These are phyloP conservation scores for Alternaria sp. DNA, from an alignment of 2,329 filamentous ascomycete species.

Conservation along the genomic window DNA sequence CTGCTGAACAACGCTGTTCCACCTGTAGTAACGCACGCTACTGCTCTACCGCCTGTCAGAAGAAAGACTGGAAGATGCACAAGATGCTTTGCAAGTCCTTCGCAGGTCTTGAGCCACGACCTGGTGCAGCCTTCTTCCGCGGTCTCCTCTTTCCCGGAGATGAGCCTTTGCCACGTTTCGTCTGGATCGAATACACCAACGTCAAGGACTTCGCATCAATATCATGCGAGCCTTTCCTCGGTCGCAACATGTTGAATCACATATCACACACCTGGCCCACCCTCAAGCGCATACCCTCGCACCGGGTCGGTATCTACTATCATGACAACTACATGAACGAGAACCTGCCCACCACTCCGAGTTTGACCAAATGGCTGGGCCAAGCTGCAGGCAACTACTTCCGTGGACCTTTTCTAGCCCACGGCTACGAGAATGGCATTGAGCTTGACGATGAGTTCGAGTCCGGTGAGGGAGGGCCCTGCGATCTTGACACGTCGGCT, in stretches of 20 bases:
- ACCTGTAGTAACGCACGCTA: neutral
- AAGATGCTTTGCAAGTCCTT: slow-evolving; percentile 1
- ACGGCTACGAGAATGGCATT: neutral
- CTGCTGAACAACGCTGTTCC: neutral
- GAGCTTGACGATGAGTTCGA: neutral
- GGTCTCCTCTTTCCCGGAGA: neutral
- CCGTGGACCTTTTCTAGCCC: neutral
- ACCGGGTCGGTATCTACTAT: neutral
- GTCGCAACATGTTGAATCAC: too few species aligned
- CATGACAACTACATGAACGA: neutral
- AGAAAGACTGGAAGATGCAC: neutral
- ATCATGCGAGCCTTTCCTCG: neutral
- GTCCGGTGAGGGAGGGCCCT: neutral
- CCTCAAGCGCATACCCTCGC: neutral
- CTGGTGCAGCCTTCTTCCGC: neutral
- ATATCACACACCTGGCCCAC: too few species aligned
- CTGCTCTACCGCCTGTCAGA: neutral
- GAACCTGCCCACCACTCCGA: neutral
- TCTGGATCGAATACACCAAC: neutral
- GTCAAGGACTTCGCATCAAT: neutral
- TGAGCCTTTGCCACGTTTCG: neutral
- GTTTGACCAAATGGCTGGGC: neutral
- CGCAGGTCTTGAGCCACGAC: neutral
- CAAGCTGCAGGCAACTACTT: neutral
- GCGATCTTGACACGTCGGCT: neutral